Percentiles rank a stretch among this genome's conserved stretches.
phyloP scores from a whole-genome alignment of 2,329 filamentous ascomycete species.

The Zasmidium citrigriseum region DNA sequence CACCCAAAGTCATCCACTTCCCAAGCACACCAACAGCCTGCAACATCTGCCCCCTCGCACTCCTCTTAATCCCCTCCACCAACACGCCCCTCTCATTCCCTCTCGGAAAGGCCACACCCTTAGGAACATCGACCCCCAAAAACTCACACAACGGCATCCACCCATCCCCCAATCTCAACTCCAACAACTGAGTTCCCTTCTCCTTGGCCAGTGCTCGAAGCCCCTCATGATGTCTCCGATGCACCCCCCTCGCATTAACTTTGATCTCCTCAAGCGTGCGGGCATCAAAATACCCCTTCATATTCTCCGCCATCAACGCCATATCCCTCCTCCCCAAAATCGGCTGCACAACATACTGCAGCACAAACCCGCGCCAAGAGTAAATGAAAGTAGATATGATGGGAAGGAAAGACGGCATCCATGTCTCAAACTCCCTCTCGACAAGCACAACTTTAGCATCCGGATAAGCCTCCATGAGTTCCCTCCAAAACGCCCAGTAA shows the following conservation, averaged over 20 bases:
- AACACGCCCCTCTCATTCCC: background rate
- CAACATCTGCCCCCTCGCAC: background rate
- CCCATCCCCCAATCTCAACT: conserved; percentile 23
- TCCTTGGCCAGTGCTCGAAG: background rate
- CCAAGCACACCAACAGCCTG: background rate
- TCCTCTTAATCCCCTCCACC: background rate
- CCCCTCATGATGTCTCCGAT: background rate
- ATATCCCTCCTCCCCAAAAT: background rate
- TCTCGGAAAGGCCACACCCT: conserved; percentile 24
- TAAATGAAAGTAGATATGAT: background rate
- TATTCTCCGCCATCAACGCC: background rate
- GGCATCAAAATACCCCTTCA: background rate
- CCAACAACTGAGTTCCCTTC: conserved; percentile 20
- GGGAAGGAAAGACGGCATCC: background rate
- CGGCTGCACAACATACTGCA: background rate
- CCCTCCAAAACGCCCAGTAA: background rate
- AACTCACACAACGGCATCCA: conserved; percentile 34
- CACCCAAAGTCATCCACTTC: background rate
- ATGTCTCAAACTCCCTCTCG: background rate
- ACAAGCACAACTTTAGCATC: background rate
- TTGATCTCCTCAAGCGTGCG: background rate
- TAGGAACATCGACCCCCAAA: conserved; percentile 23
- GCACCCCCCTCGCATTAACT: background rate
- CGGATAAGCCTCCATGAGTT: background rate
- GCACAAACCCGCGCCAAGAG: background rate